These are phyloP conservation scores for Penicillium paxilli DNA, from an alignment of 495 filamentous ascomycete genomes.

Conservation along the genomic window DNA sequence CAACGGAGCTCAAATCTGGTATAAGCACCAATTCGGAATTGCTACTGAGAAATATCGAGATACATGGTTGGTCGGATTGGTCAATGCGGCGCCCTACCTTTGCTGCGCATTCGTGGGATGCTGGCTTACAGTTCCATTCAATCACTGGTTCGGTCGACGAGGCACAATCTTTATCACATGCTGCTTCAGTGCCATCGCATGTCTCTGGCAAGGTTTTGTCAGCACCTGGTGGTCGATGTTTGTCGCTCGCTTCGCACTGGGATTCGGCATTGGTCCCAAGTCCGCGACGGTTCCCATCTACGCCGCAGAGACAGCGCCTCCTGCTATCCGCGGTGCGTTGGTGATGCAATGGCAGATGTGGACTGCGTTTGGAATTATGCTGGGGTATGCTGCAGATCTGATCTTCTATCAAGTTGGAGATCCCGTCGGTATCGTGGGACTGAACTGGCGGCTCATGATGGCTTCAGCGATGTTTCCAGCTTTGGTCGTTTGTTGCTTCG, in stretches of 20 bases:
- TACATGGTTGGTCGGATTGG: conserved; percentile 68
- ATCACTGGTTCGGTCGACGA: conserved; percentile 75
- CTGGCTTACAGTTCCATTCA: conserved; percentile 82
- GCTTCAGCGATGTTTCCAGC: conserved; percentile 75
- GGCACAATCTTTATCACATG: conserved; percentile 83
- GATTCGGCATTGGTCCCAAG: conserved; percentile 80
- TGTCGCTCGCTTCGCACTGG: conserved; percentile 68
- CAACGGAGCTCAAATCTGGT: conserved; percentile 78
- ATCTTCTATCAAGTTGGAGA: conserved; percentile 67
- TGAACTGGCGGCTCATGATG: conserved; percentile 87
- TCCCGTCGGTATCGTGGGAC: conserved; percentile 53
- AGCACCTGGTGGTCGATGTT: conserved; percentile 77
- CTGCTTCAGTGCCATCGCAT: conserved; percentile 63
- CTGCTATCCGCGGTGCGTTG: conserved; percentile 71
- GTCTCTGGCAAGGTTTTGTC: conserved; percentile 75
- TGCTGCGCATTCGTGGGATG: conserved; percentile 76
- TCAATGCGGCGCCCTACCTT: conserved; percentile 65
- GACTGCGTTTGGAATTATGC: conserved; percentile 82
- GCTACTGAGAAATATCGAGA: conserved; percentile 35
- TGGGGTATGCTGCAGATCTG: conserved; percentile 72
- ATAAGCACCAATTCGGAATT: conserved; percentile 68
- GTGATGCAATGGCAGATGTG: conserved; percentile 88
- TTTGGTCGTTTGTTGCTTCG: conserved; percentile 65
- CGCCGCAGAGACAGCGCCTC: conserved; percentile 73
- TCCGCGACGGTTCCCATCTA: conserved; percentile 79